Evolutionary conservation across 108 stramenopile genomes (phyloP).

Genomic region (Aurantiochytrium sp.): DNA sequence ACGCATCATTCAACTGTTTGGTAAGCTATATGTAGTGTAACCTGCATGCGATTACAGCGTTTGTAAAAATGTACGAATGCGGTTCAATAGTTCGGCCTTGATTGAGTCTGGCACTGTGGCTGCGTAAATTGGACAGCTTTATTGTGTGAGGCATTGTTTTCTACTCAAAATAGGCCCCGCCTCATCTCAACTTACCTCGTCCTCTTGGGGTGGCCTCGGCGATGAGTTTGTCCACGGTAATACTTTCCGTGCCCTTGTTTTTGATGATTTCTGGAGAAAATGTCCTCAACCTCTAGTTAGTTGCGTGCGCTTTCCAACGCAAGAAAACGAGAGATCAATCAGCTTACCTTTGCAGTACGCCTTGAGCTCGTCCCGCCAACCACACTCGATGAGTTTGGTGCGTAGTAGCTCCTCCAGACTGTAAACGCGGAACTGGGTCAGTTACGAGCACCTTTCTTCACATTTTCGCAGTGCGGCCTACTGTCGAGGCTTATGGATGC

Average conservation of each 20-base stretch:
- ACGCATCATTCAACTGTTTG: neutral
- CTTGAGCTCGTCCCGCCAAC: constrained; percentile 63
- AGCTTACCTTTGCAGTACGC: constrained; percentile 39
- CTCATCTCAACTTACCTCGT: constrained; percentile 24
- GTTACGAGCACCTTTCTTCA: neutral
- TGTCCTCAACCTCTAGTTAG: too few species aligned
- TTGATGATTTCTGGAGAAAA: constrained; percentile 48
- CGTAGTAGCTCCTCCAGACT: constrained; percentile 54
- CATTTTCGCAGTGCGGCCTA: neutral
- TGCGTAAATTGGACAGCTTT: neutral
- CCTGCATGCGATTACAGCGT: neutral
- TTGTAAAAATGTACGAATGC: constrained; percentile 53
- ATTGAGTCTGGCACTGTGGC: constrained; percentile 61
- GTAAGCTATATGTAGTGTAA: neutral
- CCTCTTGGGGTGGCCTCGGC: constrained; percentile 59
- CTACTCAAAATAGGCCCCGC: too few species aligned
- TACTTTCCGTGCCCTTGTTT: constrained; percentile 57
- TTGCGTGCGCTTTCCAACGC: too few species aligned
- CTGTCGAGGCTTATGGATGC: too few species aligned
- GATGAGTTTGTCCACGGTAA: constrained; percentile 62
- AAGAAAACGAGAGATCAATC: neutral
- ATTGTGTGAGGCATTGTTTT: too few species aligned
- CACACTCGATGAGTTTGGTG: constrained; percentile 56
- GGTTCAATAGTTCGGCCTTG: constrained; percentile 54
- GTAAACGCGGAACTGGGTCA: neutral